Percentiles rank a stretch among this genome's conserved stretches.
These are phyloP conservation scores for Hypomyces rosellus DNA, from an alignment of 2,329 filamentous ascomycete genomes.

Conservation along the genomic window DNA sequence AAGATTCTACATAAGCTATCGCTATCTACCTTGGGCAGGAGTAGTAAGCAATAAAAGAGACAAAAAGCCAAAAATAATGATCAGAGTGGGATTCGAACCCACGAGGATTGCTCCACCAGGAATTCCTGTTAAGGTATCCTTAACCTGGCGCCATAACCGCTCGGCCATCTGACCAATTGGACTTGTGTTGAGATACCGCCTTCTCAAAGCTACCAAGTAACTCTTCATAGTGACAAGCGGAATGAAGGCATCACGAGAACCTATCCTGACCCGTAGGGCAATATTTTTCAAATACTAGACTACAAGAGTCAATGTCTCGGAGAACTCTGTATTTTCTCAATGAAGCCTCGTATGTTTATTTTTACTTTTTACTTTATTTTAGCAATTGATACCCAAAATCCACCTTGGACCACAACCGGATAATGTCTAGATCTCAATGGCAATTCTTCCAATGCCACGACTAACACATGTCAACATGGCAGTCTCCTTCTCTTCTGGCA, in stretches of 20 bases:
- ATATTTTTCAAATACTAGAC: no score
- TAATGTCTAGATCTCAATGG: constrained; percentile 25
- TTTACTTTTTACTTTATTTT: no score
- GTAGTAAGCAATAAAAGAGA: background rate
- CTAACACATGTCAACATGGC: constrained; percentile 48
- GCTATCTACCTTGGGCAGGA: background rate
- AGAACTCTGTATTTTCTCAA: no score
- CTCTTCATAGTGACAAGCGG: background rate
- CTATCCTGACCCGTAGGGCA: no score
- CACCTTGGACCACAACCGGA: background rate
- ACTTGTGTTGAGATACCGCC: background rate
- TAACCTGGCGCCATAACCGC: constrained; percentile 15
- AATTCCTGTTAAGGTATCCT: constrained; percentile 15
- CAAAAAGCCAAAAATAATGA: constrained; percentile 10
- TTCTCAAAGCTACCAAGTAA: background rate
- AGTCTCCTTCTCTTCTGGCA: constrained; percentile 36
- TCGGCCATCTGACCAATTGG: constrained; percentile 12
- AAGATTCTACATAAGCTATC: no score
- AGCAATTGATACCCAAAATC: no score
- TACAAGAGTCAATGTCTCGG: background rate
- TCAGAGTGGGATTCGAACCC: constrained; percentile 15
- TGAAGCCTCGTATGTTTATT: no score
- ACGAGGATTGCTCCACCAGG: constrained; percentile 15
- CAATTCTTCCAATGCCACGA: constrained; percentile 43
- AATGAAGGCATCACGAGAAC: background rate